Conservation (phyloP, 192 early-diverging fungal genomes). For the Chytriomyces hyalinus region DNA sequence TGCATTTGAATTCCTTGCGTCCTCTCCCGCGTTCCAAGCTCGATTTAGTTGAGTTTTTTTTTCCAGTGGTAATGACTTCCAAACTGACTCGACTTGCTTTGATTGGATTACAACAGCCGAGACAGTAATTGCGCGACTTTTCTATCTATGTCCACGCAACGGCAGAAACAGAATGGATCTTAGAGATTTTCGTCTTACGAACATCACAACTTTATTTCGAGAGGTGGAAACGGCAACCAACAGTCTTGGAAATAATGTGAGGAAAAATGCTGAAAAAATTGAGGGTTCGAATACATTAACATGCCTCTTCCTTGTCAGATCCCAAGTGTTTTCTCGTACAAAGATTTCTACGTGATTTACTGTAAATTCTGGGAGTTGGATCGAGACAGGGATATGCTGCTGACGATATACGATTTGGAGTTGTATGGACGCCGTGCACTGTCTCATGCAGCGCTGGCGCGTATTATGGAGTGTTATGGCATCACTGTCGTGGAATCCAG, state of each 20-base stretch:
- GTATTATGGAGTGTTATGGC: slow-evolving; percentile 69
- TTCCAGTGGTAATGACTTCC: not conserved
- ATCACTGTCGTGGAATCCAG: slow-evolving; percentile 28
- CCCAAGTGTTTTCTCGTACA: slow-evolving; percentile 87
- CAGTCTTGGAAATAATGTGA: slow-evolving; percentile 20
- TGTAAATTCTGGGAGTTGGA: slow-evolving; percentile 94
- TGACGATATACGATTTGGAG: slow-evolving; percentile 49
- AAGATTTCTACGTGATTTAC: slow-evolving; percentile 96
- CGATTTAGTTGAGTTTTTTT: slow-evolving; percentile 66
- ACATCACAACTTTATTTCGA: slow-evolving; percentile 65
- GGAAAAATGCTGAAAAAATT: slow-evolving; percentile 13
- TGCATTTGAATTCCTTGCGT: slow-evolving; percentile 81
- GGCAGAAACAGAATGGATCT: slow-evolving; percentile 72
- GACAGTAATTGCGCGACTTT: slow-evolving; percentile 83
- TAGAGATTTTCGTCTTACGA: slow-evolving; percentile 66
- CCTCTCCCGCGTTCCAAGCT: slow-evolving; percentile 78
- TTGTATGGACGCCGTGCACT: slow-evolving; percentile 72
- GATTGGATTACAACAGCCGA: slow-evolving; percentile 58
- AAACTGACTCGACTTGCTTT: not conserved
- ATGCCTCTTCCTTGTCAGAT: slow-evolving; percentile 49
- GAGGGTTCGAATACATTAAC: slow-evolving; percentile 60
- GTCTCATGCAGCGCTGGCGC: slow-evolving; percentile 67
- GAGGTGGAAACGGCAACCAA: slow-evolving; percentile 55
- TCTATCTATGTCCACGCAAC: slow-evolving; percentile 70
- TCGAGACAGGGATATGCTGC: slow-evolving; percentile 78